Evolutionary conservation across 2,329 filamentous ascomycete species (phyloP), one percentile per base, ranked within the genome.

Genomic region (Ophiosphaerella herpotricha): DNA sequence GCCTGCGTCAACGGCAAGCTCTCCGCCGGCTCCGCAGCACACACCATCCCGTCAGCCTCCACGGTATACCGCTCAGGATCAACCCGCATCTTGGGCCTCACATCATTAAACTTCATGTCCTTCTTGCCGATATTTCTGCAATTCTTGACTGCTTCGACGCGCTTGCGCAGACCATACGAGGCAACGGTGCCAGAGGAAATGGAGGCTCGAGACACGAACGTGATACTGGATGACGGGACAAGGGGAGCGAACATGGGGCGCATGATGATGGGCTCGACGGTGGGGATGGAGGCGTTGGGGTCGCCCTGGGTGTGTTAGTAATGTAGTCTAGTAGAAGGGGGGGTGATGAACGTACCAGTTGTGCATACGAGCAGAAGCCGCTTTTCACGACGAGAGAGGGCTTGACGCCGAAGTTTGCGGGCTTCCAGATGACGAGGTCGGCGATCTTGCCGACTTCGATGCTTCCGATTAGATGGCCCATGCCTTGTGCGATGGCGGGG

Each of bases 21-120:
- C 23, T 80, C 79, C 18, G 88, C 84, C 4, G 91, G 89, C 73
- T 88, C 89, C 0, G 90, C 90, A 36, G 78, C 81, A 68, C 89
- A 92, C 32, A 86, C 77, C 72, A 83, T 74, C 0, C 90, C 91
- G 74, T 96, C 91, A 1, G 92, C 92, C 76, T 93, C 86, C 23
- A 97, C 92, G 13, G 80, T 78, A 77, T 97, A 97, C 66, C 83
- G 86, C 80, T 97, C 93, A 5, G 93, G 89, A 72, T 97, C 92
- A 52, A 97, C 92, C 64, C 80, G 85, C 90, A 97, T 97, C 76
- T 81, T 85, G 12, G 93, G 93, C 84, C 85, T 91, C 46, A 75
- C 75, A 66, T 91, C 85, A 72, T 97, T 97, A 74, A 85, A 92
- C 68, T 90, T 91, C 91, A 97, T 96, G 74, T 97, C 89, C 63